A percentile compares a stretch with the other conserved stretches of the same genome.
Evolutionary conservation across 345 rosid species (phyloP).

Genomic region (Noccaea caerulescens): DNA sequence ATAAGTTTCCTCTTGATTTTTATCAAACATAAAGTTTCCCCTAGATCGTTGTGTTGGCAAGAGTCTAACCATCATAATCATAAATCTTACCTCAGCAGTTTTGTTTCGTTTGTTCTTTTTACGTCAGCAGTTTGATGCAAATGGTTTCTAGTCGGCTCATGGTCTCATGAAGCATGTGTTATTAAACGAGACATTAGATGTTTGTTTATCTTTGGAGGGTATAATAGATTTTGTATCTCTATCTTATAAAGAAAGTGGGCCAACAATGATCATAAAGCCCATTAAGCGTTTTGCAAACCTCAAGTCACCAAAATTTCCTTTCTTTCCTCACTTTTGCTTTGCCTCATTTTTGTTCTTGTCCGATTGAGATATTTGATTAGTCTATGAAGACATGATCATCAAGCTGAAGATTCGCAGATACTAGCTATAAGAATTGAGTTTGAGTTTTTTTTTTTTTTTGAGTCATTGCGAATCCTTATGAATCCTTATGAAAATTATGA

Average conservation of each 20-base stretch:
- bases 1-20: neutral
- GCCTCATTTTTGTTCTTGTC: neutral
- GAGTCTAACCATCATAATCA: neutral
- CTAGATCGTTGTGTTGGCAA: neutral
- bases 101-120: neutral
- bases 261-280: constrained; percentile 35
- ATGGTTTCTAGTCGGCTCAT: neutral
- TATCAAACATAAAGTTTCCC: neutral
- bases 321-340: neutral
- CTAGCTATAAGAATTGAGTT: constrained; percentile 6
- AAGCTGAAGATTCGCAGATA: neutral
- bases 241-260: neutral
- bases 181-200: too few species aligned
- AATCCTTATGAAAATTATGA: neutral
- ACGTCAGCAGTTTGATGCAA: constrained; percentile 3
- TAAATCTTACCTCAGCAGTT: neutral
- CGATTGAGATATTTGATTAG: constrained; percentile 1
- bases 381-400: constrained; percentile 14
- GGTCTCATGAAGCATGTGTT: too few species aligned
- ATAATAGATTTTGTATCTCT: too few species aligned
- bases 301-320: constrained; percentile 5
- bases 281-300: constrained; percentile 22
- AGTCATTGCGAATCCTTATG: constrained; percentile 16
- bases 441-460: neutral
- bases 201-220: too few species aligned